Evolutionary conservation across 306 rosid genomes (phyloP), one percentile per base, ranked within the genome.

Genomic region (Vigna radiata): DNA sequence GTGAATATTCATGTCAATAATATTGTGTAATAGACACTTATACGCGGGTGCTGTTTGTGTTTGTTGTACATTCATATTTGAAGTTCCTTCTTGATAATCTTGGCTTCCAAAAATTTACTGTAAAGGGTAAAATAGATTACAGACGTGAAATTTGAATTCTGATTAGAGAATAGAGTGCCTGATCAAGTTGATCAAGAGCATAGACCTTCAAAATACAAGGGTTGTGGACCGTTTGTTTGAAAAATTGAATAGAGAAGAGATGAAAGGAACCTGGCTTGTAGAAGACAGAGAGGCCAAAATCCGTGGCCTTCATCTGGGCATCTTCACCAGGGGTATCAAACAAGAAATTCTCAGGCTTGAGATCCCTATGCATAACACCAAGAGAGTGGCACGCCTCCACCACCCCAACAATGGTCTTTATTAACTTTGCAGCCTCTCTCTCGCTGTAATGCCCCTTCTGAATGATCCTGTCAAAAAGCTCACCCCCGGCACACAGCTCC

Each of bases 311-410:
- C 83, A 93, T 88, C 77, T 81, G 68, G 53, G 98, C 98, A 72
- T 88, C 96, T 54, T 93, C 95, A 7, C 77, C 77, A 52, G 95
- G 69, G 27, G 75, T 85, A 70, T 93, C 98, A 69, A 93, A 93
- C 88, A 93, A 78, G 83, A 93, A 93, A 86, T 93, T 93, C 83
- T 91, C 98, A 19, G 98, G 98, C 91, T 93, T 93, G 77, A 93
- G 98, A 86, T 93, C 98, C 55, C 98, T 88, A 68, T 93, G 98
- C 91, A 90, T 91, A 29, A 93, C 98, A n/a, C 96, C 96, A 80
- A 93, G 96, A 68, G 98, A 93, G 63, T 93, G 98, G 59, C 96
- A 93, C 1, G 85, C 88, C 86, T 90, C 90, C 1, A 93, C 96
- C 19, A 93, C 98, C 29, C 88, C 96, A 29, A 93, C 96, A 72